These are phyloP conservation scores for Pythium insidiosum DNA, from an alignment of 352 stramenopile genomes.

Conservation along the genomic window DNA sequence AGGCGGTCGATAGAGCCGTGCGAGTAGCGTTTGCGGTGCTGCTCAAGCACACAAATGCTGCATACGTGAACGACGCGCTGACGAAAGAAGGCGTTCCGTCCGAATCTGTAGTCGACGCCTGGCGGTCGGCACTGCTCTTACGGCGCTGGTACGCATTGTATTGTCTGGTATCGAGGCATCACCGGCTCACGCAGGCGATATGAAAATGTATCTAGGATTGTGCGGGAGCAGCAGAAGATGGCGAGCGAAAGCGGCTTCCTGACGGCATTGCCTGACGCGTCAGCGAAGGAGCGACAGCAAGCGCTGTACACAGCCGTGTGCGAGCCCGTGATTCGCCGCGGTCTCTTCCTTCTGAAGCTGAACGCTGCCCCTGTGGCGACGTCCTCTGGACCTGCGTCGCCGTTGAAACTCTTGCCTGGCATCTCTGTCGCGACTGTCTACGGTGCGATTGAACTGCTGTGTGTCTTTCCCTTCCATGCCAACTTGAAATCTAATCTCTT, in stretches of 20 bases:
- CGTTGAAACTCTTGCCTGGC: slow-evolving; percentile 66
- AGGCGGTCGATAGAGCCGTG: slow-evolving; percentile 74
- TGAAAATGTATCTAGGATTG: slow-evolving; percentile 71
- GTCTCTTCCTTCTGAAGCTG: slow-evolving; percentile 54
- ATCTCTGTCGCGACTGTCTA: slow-evolving; percentile 49
- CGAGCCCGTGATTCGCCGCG: slow-evolving; percentile 64
- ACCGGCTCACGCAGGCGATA: no score
- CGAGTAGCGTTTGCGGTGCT: slow-evolving; percentile 71
- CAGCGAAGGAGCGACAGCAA: slow-evolving; percentile 57
- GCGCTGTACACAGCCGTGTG: slow-evolving; percentile 73
- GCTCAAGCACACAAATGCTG: slow-evolving; percentile 73
- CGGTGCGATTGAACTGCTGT: slow-evolving; percentile 19
- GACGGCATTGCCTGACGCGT: not conserved
- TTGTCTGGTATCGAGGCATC: no score
- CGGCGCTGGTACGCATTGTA: slow-evolving; percentile 52
- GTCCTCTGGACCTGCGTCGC: slow-evolving; percentile 16
- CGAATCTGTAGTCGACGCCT: slow-evolving; percentile 63
- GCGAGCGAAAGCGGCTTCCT: slow-evolving; percentile 22
- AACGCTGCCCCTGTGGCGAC: slow-evolving; percentile 33
- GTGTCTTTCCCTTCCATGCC: not conserved
- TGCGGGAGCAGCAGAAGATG: slow-evolving; percentile 82
- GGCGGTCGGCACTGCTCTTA: slow-evolving; percentile 68
- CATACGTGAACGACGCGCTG: slow-evolving; percentile 59
- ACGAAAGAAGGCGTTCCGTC: slow-evolving; percentile 47
- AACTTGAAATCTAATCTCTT: no score